Evolutionary conservation across 192 early-diverging fungal species (phyloP).

Genomic region (Coemansia sp.): DNA sequence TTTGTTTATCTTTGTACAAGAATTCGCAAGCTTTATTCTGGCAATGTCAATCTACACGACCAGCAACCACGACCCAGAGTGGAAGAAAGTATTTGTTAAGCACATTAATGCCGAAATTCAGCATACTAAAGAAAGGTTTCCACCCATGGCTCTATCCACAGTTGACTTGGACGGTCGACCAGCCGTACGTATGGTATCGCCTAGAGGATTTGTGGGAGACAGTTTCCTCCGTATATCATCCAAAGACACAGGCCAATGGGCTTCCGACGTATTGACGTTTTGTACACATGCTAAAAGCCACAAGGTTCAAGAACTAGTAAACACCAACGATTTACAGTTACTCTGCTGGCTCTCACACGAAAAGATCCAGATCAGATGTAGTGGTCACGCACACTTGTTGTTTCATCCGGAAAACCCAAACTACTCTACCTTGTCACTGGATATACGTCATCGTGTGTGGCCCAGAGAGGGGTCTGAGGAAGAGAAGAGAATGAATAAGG

Average conservation of each 20-base stretch:
- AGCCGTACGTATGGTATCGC: constrained; percentile 40
- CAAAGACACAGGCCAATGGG: constrained; percentile 34
- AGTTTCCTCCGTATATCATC: constrained; percentile 27
- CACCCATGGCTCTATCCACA: constrained; percentile 30
- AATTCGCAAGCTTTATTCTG: not conserved
- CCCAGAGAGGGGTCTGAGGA: constrained; percentile 17
- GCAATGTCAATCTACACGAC: not conserved
- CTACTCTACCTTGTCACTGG: constrained; percentile 39
- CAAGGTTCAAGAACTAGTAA: constrained; percentile 40
- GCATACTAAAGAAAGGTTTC: constrained; percentile 23
- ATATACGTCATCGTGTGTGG: constrained; percentile 43
- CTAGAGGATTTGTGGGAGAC: constrained; percentile 45
- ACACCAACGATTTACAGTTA: constrained; percentile 35
- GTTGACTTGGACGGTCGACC: constrained; percentile 40
- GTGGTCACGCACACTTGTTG: constrained; percentile 36
- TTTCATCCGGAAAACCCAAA: constrained; percentile 48
- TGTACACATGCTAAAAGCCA: constrained; percentile 48
- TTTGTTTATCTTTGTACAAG: not conserved
- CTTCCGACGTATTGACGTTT: constrained; percentile 43
- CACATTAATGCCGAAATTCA: constrained; percentile 21
- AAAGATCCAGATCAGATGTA: constrained; percentile 33
- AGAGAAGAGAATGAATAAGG: not conserved
- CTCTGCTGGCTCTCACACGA: constrained; percentile 30
- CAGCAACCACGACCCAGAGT: constrained; percentile 37
- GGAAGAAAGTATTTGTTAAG: constrained; percentile 36